These are phyloP conservation scores for Elsinoe arachidis DNA, from an alignment of 2,329 filamentous ascomycete species.

Conservation along the genomic window DNA sequence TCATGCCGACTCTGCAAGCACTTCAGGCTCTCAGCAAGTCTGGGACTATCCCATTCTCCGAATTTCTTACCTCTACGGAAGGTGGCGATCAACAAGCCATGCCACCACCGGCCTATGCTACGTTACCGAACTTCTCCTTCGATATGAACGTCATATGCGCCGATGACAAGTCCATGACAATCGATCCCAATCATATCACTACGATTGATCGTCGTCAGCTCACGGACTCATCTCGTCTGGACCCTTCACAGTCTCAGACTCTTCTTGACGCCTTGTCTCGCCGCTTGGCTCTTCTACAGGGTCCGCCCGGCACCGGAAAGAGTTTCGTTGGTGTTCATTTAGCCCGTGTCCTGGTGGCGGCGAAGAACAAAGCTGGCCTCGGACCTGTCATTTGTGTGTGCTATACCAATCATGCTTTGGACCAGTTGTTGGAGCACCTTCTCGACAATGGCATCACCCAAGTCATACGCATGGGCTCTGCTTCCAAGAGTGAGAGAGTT, in stretches of 20 bases:
- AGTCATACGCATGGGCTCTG: slow-evolving; percentile 54
- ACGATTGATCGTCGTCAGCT: slow-evolving; percentile 27
- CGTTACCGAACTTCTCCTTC: slow-evolving; percentile 42
- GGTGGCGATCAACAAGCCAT: slow-evolving; percentile 17
- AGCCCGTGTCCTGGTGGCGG: slow-evolving; percentile 47
- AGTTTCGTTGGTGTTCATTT: slow-evolving; percentile 52
- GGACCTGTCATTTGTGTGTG: slow-evolving; percentile 42
- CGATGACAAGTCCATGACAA: slow-evolving; percentile 18
- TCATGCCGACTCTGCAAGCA: slow-evolving; percentile 47
- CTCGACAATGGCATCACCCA: slow-evolving; percentile 38
- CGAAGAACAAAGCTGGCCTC: slow-evolving; percentile 27
- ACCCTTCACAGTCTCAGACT: slow-evolving; percentile 42
- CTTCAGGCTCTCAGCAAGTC: slow-evolving; percentile 44
- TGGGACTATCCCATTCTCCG: slow-evolving; percentile 24
- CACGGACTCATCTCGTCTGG: slow-evolving; percentile 38
- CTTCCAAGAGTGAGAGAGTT: slow-evolving; percentile 48
- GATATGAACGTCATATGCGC: slow-evolving; percentile 28
- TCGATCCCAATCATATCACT: slow-evolving; percentile 18
- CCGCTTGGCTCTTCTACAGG: slow-evolving; percentile 55
- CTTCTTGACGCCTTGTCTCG: slow-evolving; percentile 46
- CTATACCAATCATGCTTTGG: slow-evolving; percentile 46
- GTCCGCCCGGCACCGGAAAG: slow-evolving; percentile 64
- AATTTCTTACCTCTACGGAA: slow-evolving; percentile 23
- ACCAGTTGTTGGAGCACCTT: slow-evolving; percentile 53
- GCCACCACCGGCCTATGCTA: slow-evolving; percentile 45